These are phyloP conservation scores for Mariannaea sp. DNA, from an alignment of 2,329 filamentous ascomycete species.

Conservation along the genomic window DNA sequence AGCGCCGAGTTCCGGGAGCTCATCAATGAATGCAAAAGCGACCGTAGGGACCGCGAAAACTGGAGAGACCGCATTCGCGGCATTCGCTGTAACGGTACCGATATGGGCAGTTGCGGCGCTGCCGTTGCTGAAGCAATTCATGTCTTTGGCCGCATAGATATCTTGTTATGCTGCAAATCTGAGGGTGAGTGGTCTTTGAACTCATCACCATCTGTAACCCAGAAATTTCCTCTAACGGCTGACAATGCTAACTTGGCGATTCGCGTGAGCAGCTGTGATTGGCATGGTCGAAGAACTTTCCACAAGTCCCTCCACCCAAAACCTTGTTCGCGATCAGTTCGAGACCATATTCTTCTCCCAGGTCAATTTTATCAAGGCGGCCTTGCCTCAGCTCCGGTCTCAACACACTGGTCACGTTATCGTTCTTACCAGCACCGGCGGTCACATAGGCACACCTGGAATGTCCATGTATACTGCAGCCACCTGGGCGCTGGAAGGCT, in stretches of 20 bases:
- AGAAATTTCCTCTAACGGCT: neutral
- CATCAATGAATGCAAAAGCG: conserved; percentile 69
- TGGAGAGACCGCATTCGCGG: conserved; percentile 79
- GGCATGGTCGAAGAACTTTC: conserved; percentile 91
- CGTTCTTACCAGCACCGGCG: conserved; percentile 85
- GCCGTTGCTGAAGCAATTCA: conserved; percentile 86
- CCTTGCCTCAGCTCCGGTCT: conserved; percentile 76
- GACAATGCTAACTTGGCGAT: conserved; percentile 20
- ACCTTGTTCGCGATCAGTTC: conserved; percentile 87
- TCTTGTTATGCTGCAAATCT: conserved; percentile 85
- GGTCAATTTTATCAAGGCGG: conserved; percentile 92
- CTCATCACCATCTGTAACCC: neutral
- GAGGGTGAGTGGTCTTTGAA: conserved; percentile 62
- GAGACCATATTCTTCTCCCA: conserved; percentile 95
- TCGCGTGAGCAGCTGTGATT: conserved; percentile 68
- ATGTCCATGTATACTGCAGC: conserved; percentile 90
- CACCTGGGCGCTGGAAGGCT: conserved; percentile 94
- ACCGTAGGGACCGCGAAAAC: conserved; percentile 68
- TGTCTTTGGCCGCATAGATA: conserved; percentile 85
- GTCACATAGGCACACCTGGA: conserved; percentile 90
- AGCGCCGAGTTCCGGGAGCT: conserved; percentile 81
- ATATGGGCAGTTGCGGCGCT: conserved; percentile 75
- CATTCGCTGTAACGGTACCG: conserved; percentile 66
- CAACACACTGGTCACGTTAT: conserved; percentile 89
- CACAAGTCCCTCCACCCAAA: conserved; percentile 71